phyloP scores from a whole-genome alignment of 345 rosid genomes.

The Combretum micranthum region DNA sequence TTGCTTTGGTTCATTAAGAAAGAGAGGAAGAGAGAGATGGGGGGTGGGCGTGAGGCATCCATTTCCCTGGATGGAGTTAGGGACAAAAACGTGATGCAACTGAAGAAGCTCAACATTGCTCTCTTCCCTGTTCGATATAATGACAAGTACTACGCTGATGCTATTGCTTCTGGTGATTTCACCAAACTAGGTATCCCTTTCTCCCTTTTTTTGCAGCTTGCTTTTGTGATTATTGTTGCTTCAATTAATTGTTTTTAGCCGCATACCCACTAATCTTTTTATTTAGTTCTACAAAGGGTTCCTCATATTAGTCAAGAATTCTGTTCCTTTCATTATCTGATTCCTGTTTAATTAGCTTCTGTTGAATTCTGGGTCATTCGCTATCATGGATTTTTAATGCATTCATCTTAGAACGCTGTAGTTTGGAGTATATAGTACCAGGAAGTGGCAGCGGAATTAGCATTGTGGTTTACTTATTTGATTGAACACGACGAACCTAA shows the following conservation, averaged over 20 bases:
- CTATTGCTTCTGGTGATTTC: constrained; percentile 83
- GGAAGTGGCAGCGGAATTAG: no score
- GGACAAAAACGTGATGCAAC: constrained; percentile 98
- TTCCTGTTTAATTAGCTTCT: no score
- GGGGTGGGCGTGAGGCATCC: constrained; percentile 62
- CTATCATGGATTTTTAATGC: no score
- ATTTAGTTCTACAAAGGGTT: no score
- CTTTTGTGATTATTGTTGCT: not conserved
- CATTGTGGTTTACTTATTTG: no score
- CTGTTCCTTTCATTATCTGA: no score
- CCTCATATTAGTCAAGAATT: no score
- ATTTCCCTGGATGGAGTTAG: constrained; percentile 87
- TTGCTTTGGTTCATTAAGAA: not conserved
- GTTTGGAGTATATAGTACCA: no score
- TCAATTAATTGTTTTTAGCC: not conserved
- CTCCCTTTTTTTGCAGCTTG: not conserved
- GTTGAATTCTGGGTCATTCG: no score
- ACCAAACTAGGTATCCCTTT: constrained; percentile 64
- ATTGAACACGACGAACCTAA: no score
- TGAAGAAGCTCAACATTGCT: constrained; percentile 84
- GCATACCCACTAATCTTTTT: no score
- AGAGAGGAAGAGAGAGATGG: constrained; percentile 33
- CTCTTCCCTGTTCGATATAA: constrained; percentile 93
- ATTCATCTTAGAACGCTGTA: no score
- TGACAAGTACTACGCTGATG: constrained; percentile 84